Conservation (phyloP, 106 monocot genomes). For the Ottelia alismoides region DNA sequence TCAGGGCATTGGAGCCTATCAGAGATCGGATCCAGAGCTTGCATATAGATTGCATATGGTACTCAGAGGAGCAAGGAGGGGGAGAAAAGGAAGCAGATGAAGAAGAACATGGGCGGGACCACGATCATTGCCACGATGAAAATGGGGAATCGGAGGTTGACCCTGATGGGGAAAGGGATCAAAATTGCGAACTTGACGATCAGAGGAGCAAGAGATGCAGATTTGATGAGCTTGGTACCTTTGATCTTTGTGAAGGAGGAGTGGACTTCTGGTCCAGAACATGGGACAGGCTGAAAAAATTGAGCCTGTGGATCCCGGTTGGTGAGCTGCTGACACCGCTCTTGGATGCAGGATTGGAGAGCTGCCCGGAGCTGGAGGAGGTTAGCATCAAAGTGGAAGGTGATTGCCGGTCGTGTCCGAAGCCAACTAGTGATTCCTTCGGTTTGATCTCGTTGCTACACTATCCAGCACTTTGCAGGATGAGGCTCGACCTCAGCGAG, state of each 20-base stretch:
- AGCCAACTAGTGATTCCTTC: constrained; percentile 20
- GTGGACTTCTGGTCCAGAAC: constrained; percentile 23
- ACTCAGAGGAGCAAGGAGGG: background rate
- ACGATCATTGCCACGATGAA: background rate
- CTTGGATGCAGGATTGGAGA: constrained; percentile 30
- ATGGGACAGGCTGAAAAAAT: constrained; percentile 38
- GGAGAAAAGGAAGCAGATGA: background rate
- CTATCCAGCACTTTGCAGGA: constrained; percentile 47
- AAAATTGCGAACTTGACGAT: background rate
- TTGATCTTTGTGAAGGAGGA: background rate
- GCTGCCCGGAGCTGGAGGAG: constrained; percentile 64
- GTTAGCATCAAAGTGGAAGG: constrained; percentile 84
- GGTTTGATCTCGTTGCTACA: constrained; percentile 37
- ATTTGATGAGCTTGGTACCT: constrained; percentile 1
- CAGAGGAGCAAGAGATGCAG: constrained; percentile 31
- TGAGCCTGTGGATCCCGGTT: constrained; percentile 78
- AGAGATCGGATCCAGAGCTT: constrained; percentile 57
- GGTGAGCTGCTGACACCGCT: constrained; percentile 60
- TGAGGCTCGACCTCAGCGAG: constrained; percentile 84
- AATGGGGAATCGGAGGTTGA: background rate
- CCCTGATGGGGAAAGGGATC: background rate
- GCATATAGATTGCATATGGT: constrained; percentile 66
- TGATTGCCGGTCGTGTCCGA: constrained; percentile 48
- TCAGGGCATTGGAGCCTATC: constrained; percentile 55
- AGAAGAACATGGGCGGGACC: background rate